A percentile compares a stretch with the other conserved stretches of the same genome.
Conservation (phyloP, 108 stramenopile genomes). For the Nitzschia palea region DNA sequence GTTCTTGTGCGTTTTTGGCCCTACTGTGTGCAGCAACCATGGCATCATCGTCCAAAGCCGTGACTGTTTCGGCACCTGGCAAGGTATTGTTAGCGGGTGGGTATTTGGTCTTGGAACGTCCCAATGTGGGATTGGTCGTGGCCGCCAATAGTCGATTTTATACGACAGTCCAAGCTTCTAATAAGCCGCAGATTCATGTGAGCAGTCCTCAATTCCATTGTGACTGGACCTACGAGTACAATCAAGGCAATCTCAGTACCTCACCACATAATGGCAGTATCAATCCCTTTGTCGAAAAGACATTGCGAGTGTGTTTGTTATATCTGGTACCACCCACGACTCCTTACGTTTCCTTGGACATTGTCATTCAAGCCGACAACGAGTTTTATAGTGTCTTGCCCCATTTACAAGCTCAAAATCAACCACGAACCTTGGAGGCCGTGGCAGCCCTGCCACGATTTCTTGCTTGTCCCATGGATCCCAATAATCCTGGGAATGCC, state of each 20-base stretch:
- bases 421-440: constrained; percentile 58
- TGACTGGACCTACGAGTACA: constrained; percentile 29
- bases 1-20: not conserved
- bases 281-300: constrained; percentile 83
- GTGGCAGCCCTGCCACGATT: constrained; percentile 72
- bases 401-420: constrained; percentile 51
- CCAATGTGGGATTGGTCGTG: constrained; percentile 85
- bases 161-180: constrained; percentile 46
- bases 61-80: constrained; percentile 68
- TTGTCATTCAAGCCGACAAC: constrained; percentile 92
- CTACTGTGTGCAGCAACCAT: not conserved
- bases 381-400: constrained; percentile 94
- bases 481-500: constrained; percentile 48
- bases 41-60: not conserved
- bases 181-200: constrained; percentile 39
- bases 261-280: constrained; percentile 31
- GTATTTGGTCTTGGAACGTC: constrained; percentile 91
- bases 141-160: constrained; percentile 87
- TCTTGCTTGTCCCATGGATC: constrained; percentile 78
- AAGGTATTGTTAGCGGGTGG: constrained; percentile 94
- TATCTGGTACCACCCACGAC: constrained; percentile 34
- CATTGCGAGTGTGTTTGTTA: constrained; percentile 65
- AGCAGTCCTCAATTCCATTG: constrained; percentile 78
- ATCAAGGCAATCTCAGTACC: constrained; percentile 16
- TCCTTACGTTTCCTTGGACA: constrained; percentile 33